phyloP scores from a whole-genome alignment of 352 stramenopile genomes.

The Nothophytophthora sp. region DNA sequence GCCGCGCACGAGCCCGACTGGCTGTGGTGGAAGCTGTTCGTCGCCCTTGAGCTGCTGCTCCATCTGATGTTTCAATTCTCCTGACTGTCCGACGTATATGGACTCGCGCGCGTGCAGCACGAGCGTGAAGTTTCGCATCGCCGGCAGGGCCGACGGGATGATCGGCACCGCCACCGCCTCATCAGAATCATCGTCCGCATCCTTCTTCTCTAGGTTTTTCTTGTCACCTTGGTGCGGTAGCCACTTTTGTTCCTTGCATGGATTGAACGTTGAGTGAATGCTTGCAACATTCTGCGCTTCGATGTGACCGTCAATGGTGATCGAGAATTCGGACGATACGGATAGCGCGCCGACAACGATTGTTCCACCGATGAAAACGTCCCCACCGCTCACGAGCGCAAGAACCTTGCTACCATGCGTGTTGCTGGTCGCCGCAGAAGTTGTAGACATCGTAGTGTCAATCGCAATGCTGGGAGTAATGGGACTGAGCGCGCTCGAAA shows the following conservation, averaged over 20 bases:
- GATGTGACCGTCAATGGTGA: slow-evolving; percentile 47
- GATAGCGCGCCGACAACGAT: slow-evolving; percentile 53
- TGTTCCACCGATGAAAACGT: slow-evolving; percentile 52
- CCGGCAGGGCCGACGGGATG: slow-evolving; percentile 20
- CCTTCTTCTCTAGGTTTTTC: slow-evolving; percentile 9
- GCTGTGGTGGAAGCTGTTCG: slow-evolving; percentile 18
- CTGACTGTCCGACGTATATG: slow-evolving; percentile 49
- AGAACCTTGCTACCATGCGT: slow-evolving; percentile 36
- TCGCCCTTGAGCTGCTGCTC: slow-evolving; percentile 16
- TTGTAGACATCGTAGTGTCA: neutral
- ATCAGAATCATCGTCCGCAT: slow-evolving; percentile 1
- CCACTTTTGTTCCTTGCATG: slow-evolving; percentile 51
- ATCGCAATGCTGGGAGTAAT: slow-evolving; percentile 13
- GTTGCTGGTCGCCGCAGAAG: slow-evolving; percentile 2
- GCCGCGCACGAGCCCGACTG: slow-evolving; percentile 36
- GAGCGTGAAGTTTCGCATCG: slow-evolving; percentile 63
- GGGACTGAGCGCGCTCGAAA: slow-evolving; percentile 33
- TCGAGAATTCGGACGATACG: slow-evolving; percentile 49
- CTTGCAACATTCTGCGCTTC: slow-evolving; percentile 42
- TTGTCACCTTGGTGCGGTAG: slow-evolving; percentile 14
- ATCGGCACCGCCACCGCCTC: slow-evolving; percentile 11
- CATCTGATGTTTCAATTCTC: slow-evolving; percentile 28
- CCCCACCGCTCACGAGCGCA: slow-evolving; percentile 47
- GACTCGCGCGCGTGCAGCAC: slow-evolving; percentile 48
- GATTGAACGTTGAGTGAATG: slow-evolving; percentile 45